A percentile compares a stretch with the other conserved stretches of the same genome.
phyloP scores from a whole-genome alignment of 2,329 filamentous ascomycete genomes.

The Colletotrichum somersetense region DNA sequence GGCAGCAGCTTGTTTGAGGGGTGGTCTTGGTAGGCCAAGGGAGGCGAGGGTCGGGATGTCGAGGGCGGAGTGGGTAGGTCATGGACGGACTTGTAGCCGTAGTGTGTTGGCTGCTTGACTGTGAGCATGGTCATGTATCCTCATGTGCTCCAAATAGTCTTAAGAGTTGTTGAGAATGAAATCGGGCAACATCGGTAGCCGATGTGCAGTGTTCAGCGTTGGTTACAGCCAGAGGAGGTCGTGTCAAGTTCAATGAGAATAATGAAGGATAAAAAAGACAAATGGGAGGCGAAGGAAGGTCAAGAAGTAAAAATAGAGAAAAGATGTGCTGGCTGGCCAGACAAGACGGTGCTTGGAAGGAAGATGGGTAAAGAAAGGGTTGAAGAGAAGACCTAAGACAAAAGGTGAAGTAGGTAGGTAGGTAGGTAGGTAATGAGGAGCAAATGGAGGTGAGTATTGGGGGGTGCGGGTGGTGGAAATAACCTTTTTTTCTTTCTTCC shows the following conservation, averaged over 20 bases:
- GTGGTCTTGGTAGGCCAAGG: conserved; percentile 62
- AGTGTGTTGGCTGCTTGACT: conserved; percentile 69
- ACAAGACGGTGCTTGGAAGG: conserved; percentile 27
- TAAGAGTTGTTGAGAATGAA: conserved; percentile 22
- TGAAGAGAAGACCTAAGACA: conserved; percentile 13
- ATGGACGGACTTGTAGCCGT: conserved; percentile 73
- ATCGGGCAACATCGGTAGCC: conserved; percentile 29
- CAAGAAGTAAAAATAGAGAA: conserved; percentile 44
- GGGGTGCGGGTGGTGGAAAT: conserved; percentile 48
- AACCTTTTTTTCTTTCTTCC: conserved; percentile 53
- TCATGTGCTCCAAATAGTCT: conserved; percentile 35
- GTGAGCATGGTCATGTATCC: conserved; percentile 68
- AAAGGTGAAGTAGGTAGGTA: conserved; percentile 36
- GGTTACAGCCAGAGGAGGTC: neutral
- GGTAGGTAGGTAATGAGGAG: conserved; percentile 25
- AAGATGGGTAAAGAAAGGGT: conserved; percentile 23
- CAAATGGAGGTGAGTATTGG: conserved; percentile 31
- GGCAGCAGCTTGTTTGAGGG: conserved; percentile 56
- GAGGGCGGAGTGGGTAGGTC: conserved; percentile 71
- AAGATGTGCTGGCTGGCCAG: conserved; percentile 43
- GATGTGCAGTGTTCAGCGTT: conserved; percentile 20
- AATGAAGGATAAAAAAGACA: conserved; percentile 23
- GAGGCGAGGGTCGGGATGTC: conserved; percentile 67
- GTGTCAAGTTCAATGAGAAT: conserved; percentile 20
- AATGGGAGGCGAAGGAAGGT: conserved; percentile 43